Evolutionary conservation across 2,329 filamentous ascomycete genomes (phyloP).

Genomic region (Arthroderma sp.): DNA sequence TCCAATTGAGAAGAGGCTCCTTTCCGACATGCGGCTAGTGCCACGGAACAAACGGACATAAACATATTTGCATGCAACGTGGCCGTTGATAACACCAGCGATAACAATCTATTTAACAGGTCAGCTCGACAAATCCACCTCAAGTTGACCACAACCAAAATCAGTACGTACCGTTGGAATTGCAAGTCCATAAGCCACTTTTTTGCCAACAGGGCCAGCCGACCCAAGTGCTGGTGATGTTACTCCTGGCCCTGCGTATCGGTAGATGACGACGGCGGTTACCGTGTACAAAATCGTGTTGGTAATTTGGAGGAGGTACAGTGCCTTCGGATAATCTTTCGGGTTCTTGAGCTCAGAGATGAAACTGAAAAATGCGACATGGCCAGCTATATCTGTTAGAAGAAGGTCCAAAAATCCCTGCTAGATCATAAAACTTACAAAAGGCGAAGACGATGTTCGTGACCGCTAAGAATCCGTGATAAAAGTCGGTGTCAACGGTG

Average conservation of each 20-base stretch:
- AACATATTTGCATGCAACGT: slow-evolving; percentile 53
- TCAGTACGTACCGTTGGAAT: slow-evolving; percentile 41
- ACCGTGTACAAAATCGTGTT: slow-evolving; percentile 52
- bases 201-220: slow-evolving; percentile 42
- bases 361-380: slow-evolving; percentile 56
- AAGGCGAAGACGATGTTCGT: slow-evolving; percentile 62
- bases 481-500: slow-evolving; percentile 32
- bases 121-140: too few relatives aligned
- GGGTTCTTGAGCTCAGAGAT: slow-evolving; percentile 52
- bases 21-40: slow-evolving; percentile 42
- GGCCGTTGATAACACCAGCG: slow-evolving; percentile 56
- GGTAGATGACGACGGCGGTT: slow-evolving; percentile 55
- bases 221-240: slow-evolving; percentile 55
- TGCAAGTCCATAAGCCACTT: slow-evolving; percentile 55
- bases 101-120: slow-evolving; percentile 42
- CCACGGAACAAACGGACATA: slow-evolving; percentile 51
- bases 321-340: slow-evolving; percentile 47
- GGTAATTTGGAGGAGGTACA: slow-evolving; percentile 46
- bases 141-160: too few relatives aligned
- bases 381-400: slow-evolving; percentile 30
- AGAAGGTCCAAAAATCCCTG: neutral
- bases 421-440: slow-evolving; percentile 27
- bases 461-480: slow-evolving; percentile 46
- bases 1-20: slow-evolving; percentile 37
- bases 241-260: slow-evolving; percentile 49